Percentiles rank a stretch among this genome's conserved stretches.
phyloP scores from a whole-genome alignment of 306 rosid species.

The Astragalus membranaceus region DNA sequence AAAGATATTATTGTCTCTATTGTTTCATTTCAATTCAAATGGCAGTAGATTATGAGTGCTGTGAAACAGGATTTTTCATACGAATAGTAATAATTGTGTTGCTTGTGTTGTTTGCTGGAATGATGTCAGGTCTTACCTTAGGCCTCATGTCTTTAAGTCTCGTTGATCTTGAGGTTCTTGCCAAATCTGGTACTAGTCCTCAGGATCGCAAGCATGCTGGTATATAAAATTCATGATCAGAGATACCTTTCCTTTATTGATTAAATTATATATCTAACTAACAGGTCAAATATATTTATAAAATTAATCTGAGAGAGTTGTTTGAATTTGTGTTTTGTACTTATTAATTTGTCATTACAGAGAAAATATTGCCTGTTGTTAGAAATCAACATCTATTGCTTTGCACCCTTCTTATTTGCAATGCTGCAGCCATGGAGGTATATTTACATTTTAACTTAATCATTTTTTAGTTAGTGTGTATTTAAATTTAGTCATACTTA shows the following conservation, averaged over 20 bases:
- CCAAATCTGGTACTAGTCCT: slow-evolving; percentile 71
- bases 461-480: background rate
- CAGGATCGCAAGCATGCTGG: slow-evolving; percentile 68
- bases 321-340: background rate
- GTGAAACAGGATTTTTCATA: slow-evolving; percentile 53
- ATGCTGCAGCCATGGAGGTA: slow-evolving; percentile 99
- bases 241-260: too few relatives aligned
- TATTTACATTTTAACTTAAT: background rate
- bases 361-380: slow-evolving; percentile 88
- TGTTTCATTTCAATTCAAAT: slow-evolving; percentile 18
- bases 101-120: slow-evolving; percentile 74
- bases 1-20: too few relatives aligned
- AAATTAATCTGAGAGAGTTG: background rate
- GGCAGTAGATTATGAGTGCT: slow-evolving; percentile 62
- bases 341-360: slow-evolving; percentile 31
- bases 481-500: background rate
- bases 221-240: background rate
- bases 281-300: too few relatives aligned
- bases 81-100: slow-evolving; percentile 35
- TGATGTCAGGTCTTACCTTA: slow-evolving; percentile 94
- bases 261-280: background rate
- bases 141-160: slow-evolving; percentile 98
- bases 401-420: slow-evolving; percentile 79
- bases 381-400: slow-evolving; percentile 82
- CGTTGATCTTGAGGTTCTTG: slow-evolving; percentile 97